Evolutionary conservation across 2,329 filamentous ascomycete species (phyloP), one percentile per base, ranked within the genome.

Genomic region (Talaromyces piceae): DNA sequence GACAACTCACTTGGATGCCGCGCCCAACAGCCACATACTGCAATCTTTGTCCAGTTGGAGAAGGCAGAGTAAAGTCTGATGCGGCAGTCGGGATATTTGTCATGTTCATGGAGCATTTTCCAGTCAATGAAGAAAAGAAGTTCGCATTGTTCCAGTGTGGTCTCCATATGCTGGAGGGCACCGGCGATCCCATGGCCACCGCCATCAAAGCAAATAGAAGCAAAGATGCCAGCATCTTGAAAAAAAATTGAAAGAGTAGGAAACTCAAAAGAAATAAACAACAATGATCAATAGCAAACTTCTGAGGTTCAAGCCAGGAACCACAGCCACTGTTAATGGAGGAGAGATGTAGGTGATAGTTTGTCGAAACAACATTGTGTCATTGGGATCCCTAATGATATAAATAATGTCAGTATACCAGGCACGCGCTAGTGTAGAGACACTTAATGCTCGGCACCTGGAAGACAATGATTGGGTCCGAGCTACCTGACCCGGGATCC

Each of bases 11-110:
- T 23, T 49, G 47, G 22, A 39, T 49, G 8, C 47, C 47, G 6
- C 47, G 30, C 9, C 47, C 47, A 9, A 49, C 47, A 8, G 47
- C 47, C 9, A 49, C 28, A 41, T 41, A 25, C 16, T 26, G 31
- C 33, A 49, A 18, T 30, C 26, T 26, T 30, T 49, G 47, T 18
- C 47, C 47, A 5, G 20, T 26, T 5, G 47, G 47, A 6, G 47
- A 13, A 5, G 47, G 47, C 12, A 49, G 33, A 8, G 5, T 49
- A 7, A 46, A 20, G n/a, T 46, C 30, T 46, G 44, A 13, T 5
- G 20, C 2, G 8, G 44, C n/a, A n/a, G n/a, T 25, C 1, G 22
- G 30, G 31, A 31, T 39, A 22, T 8, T 28, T 20, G 28, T 31
- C 28, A 47, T 47, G 12, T 43, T 43, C 20, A 43, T 25, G 11